Conservation (phyloP, 2,329 filamentous ascomycete species). For the Aspergillus tanneri region DNA sequence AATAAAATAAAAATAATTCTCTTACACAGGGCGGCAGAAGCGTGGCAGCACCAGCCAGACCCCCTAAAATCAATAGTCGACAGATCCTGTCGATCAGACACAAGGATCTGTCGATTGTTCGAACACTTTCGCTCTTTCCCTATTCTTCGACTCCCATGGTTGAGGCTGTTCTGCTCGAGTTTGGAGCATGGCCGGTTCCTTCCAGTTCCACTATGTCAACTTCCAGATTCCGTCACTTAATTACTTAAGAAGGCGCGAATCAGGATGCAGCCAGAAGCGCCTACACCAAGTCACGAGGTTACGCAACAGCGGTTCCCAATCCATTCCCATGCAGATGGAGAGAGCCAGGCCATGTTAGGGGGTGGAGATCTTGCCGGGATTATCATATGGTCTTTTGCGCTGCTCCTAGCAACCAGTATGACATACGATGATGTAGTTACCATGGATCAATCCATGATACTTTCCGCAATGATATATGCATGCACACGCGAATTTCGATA, state of each 20-base stretch:
- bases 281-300: conserved; percentile 22
- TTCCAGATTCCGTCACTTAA: conserved; percentile 10
- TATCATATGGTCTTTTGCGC: conserved; percentile 16
- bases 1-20: conserved; percentile 5
- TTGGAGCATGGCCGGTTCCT: conserved; percentile 5
- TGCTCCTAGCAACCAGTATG: not conserved
- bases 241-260: too few species aligned
- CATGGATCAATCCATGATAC: not conserved
- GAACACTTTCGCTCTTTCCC: conserved; percentile 21
- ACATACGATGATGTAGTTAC: not conserved
- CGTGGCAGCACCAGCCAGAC: conserved; percentile 33
- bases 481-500: too few species aligned
- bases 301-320: conserved; percentile 20
- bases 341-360: conserved; percentile 21
- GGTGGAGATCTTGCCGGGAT: conserved; percentile 11
- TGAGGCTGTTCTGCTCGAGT: not conserved
- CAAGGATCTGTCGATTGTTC: conserved; percentile 29
- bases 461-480: not conserved
- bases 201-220: conserved; percentile 15
- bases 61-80: conserved; percentile 41
- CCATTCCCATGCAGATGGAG: conserved; percentile 18
- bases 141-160: conserved; percentile 8
- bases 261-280: conserved; percentile 17
- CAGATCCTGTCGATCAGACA: conserved; percentile 39
- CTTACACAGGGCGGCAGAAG: conserved; percentile 13